Percentiles rank a stretch among this genome's conserved stretches.
Conservation (phyloP, 2,329 filamentous ascomycete species). For the Fusarium cyanostomum region DNA sequence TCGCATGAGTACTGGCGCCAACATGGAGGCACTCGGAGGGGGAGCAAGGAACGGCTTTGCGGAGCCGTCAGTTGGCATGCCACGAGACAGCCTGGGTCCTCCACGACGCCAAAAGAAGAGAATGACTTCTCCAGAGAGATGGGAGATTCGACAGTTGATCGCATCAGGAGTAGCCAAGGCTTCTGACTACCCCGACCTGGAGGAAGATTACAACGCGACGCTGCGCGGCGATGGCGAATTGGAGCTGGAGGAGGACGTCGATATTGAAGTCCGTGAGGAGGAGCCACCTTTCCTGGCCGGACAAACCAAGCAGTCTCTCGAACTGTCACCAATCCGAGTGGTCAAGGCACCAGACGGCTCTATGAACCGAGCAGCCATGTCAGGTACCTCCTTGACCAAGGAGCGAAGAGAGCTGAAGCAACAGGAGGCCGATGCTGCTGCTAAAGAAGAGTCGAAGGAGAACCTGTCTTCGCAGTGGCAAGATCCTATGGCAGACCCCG, state of each 20-base stretch:
- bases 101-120: conserved; percentile 79
- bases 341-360: conserved; percentile 99
- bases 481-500: conserved; percentile 90
- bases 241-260: conserved; percentile 94
- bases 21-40: conserved; percentile 82
- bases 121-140: conserved; percentile 95
- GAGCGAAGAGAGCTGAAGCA: conserved; percentile 90
- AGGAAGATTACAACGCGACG: conserved; percentile 92
- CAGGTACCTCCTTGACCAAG: conserved; percentile 86
- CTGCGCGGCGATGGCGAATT: conserved; percentile 86
- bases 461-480: conserved; percentile 94
- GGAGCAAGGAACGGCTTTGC: conserved; percentile 66
- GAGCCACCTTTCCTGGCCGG: conserved; percentile 96
- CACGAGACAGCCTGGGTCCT: conserved; percentile 52
- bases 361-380: conserved; percentile 95
- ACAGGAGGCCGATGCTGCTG: conserved; percentile 81
- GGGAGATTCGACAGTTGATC: conserved; percentile 97
- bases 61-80: conserved; percentile 50
- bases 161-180: conserved; percentile 93
- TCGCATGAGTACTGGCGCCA: conserved; percentile 87
- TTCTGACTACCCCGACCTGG: conserved; percentile 91
- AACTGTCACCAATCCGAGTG: conserved; percentile 93
- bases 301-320: conserved; percentile 95
- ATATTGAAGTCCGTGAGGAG: conserved; percentile 96
- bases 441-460: conserved; percentile 79